Conservation (phyloP, 2,329 filamentous ascomycete genomes). For the Bretziella fagacearum region DNA sequence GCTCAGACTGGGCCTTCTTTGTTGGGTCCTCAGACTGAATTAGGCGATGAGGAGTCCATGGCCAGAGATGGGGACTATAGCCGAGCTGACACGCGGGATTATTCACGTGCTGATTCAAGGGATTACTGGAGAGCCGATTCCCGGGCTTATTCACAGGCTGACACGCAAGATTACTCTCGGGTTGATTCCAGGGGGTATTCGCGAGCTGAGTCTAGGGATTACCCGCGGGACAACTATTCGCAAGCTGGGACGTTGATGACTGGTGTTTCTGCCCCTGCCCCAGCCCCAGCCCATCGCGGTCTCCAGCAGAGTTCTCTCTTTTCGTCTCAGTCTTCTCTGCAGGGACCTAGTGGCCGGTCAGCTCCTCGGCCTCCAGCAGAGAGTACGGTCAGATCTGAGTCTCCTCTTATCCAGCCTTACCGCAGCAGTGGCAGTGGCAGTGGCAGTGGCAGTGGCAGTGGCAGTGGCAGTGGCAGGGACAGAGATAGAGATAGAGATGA, state of each 20-base stretch:
- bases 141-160: background rate
- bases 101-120: background rate
- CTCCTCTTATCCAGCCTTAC: slow-evolving; percentile 9
- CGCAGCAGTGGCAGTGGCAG: background rate
- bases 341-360: background rate
- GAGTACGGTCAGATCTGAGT: background rate
- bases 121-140: background rate
- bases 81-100: background rate
- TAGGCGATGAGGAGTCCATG: background rate
- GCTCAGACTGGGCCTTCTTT: slow-evolving; percentile 12
- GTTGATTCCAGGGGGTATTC: background rate
- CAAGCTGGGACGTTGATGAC: slow-evolving; percentile 6
- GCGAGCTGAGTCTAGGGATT: background rate
- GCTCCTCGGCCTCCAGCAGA: background rate
- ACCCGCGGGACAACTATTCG: background rate
- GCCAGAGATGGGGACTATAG: background rate
- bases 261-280: background rate
- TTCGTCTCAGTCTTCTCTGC: slow-evolving; percentile 6
- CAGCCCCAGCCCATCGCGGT: background rate
- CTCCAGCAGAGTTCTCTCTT: slow-evolving; percentile 11
- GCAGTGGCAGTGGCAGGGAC: too few species aligned
- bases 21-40: slow-evolving; percentile 3
- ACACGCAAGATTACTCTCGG: background rate
- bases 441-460: too few species aligned
- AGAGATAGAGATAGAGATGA: background rate